Evolutionary conservation across 2,329 filamentous ascomycete genomes (phyloP), one percentile per base, ranked within the genome.

Genomic region (Acephala macrosclerotiorum): DNA sequence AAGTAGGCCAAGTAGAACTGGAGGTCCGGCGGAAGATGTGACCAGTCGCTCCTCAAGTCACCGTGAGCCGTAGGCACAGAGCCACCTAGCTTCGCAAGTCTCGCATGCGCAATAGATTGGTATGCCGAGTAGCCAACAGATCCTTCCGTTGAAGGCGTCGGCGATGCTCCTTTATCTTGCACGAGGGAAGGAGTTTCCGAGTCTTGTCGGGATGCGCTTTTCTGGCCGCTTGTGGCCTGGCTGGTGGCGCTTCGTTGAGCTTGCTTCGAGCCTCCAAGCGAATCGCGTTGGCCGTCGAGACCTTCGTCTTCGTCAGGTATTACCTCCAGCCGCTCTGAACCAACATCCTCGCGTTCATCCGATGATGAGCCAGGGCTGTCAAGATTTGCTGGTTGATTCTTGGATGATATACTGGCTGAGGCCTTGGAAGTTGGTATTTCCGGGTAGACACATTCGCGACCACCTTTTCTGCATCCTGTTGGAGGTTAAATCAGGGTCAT

Each of bases 381-480:
- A 70, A 38, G 74, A 63, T 58, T 78, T 71, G 26, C 79, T 76
- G 68, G 83, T 85, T 45, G 67, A 47, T 68, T 38, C 35, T 57
- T 57, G 33, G 55, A 53, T 53, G 49, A 63, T 55, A 58, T 45
- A 49, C 60, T 61, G 53, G 62, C 58, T 49, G 70, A 63, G 36
- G 68, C 45, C 63, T 77, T 79, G 29, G 80, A 73, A 11, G 80
- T 77, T 56, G 87, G 81, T 35, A 89, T 83, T 57, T 95, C 93
- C 2, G 96, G 95, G 77, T 97, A 99, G 65, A 91, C 84, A 77
- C 96, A 99, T 70, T 97, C 93, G 79, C 96, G 87, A 72, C 89
- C 92, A 58, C 95, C 96, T 79, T 98, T 99, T 72, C 89, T 91
- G 79, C 96, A 99, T 74, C 95, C 94, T 91, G 60, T 55, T 11